Evolutionary conservation across 768 basidiomycete species (phyloP).

Genomic region (Lactarius pseudohatsudake): DNA sequence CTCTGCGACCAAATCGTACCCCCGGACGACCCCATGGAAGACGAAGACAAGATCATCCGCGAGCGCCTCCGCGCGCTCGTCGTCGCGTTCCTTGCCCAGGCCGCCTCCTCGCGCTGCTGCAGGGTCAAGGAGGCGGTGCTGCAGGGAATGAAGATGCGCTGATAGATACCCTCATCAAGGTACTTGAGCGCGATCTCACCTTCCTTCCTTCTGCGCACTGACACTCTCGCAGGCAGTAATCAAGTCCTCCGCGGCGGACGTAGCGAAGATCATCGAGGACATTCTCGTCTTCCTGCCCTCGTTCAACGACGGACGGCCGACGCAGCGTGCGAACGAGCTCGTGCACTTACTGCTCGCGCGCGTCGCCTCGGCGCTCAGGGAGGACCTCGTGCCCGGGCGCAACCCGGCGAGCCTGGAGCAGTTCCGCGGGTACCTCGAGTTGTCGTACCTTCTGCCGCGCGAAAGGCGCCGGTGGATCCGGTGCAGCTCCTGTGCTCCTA

Average conservation of each 20-base stretch:
- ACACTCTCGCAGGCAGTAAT: no score
- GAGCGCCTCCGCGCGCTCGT: constrained; percentile 60
- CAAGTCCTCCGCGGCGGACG: no score
- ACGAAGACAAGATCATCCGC: constrained; percentile 57
- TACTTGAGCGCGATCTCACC: constrained; percentile 32
- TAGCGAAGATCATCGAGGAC: no score
- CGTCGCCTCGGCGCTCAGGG: no score
- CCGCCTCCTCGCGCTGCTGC: constrained; percentile 48
- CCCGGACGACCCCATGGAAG: constrained; percentile 50
- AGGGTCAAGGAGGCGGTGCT: constrained; percentile 42
- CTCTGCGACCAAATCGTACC: constrained; percentile 67
- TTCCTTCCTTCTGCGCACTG: background rate
- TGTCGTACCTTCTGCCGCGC: constrained; percentile 47
- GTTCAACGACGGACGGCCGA: no score
- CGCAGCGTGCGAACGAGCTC: no score
- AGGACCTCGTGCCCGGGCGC: no score
- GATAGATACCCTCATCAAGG: constrained; percentile 49
- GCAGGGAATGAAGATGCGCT: constrained; percentile 50
- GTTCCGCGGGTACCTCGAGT: constrained; percentile 44
- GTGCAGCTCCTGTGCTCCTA: constrained; percentile 55
- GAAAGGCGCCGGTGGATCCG: constrained; percentile 42
- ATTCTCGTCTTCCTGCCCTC: no score
- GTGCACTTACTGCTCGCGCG: no score
- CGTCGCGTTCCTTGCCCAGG: constrained; percentile 54
- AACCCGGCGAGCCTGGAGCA: no score